A percentile compares a stretch with the other conserved stretches of the same genome.
These are phyloP conservation scores for Pseudocercospora fuligena DNA, from an alignment of 2,329 filamentous ascomycete species.

Conservation along the genomic window DNA sequence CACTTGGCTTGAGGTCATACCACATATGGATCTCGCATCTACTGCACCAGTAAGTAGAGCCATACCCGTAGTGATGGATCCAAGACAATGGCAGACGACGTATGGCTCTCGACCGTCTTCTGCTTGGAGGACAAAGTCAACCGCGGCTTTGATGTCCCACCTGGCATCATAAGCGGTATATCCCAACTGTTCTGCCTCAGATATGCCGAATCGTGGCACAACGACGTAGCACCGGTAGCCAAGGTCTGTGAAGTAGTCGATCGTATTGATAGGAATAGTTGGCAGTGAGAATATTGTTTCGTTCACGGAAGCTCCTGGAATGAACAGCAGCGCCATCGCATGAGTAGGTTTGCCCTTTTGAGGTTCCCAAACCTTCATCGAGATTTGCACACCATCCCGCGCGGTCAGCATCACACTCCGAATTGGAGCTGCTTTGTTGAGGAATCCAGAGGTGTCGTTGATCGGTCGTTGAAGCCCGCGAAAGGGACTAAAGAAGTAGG, in stretches of 20 bases:
- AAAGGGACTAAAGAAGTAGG: conserved; percentile 2
- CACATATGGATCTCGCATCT: not conserved
- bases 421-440: not conserved
- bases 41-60: conserved; percentile 49
- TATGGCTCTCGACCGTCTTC: conserved; percentile 50
- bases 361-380: conserved; percentile 1
- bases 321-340: conserved; percentile 59
- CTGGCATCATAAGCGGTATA: conserved; percentile 66
- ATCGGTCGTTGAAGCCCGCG: not conserved
- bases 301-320: conserved; percentile 67
- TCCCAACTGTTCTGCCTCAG: conserved; percentile 55
- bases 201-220: conserved; percentile 63
- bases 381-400: not conserved
- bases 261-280: conserved; percentile 66
- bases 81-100: conserved; percentile 67
- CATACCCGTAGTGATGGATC: conserved; percentile 65
- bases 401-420: not conserved
- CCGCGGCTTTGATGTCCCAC: conserved; percentile 62
- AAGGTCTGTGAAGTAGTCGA: conserved; percentile 65
- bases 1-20: not conserved
- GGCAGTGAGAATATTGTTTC: conserved; percentile 67
- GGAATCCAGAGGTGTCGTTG: not conserved
- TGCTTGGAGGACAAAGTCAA: conserved; percentile 42
- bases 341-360: not conserved
- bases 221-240: conserved; percentile 65